These are phyloP conservation scores for Sesbania bispinosa DNA, from an alignment of 306 rosid genomes.

Conservation along the genomic window DNA sequence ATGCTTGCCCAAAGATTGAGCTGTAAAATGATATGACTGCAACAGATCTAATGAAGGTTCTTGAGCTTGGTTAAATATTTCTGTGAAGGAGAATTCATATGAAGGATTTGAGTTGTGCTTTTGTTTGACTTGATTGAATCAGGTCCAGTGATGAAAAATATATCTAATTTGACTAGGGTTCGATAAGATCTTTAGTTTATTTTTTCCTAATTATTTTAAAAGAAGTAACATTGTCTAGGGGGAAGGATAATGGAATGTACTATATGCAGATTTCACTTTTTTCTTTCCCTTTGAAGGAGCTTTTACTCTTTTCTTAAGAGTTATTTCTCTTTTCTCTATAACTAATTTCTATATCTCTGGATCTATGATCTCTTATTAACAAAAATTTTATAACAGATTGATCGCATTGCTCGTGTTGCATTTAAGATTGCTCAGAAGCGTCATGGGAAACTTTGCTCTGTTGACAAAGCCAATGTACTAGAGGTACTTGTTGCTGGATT, in stretches of 20 bases:
- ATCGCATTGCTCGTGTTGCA: constrained; percentile 85
- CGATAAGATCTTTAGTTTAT: background rate
- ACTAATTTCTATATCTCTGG: constrained; percentile 1
- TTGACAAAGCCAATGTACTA: constrained; percentile 94
- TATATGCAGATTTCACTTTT: constrained; percentile 13
- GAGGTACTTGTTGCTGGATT: constrained; percentile 54
- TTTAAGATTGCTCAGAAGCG: constrained; percentile 86
- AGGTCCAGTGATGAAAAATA: background rate
- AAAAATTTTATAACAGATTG: constrained; percentile 56
- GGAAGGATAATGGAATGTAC: background rate
- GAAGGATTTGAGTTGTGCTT: background rate
- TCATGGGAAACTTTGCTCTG: constrained; percentile 74
- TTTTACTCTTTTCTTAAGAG: background rate
- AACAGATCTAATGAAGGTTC: background rate
- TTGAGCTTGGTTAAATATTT: background rate
- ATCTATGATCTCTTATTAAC: constrained; percentile 14
- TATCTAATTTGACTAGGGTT: background rate
- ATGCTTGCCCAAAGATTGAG: background rate
- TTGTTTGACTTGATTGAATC: background rate
- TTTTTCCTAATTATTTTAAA: background rate
- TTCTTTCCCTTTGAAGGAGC: background rate
- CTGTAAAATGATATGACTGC: background rate
- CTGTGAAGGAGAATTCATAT: constrained; percentile 9
- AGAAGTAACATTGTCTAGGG: no score
- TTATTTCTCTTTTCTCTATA: background rate